Evolutionary conservation across 495 filamentous ascomycete species (phyloP).

Genomic region (Parachaetomium inaequale): DNA sequence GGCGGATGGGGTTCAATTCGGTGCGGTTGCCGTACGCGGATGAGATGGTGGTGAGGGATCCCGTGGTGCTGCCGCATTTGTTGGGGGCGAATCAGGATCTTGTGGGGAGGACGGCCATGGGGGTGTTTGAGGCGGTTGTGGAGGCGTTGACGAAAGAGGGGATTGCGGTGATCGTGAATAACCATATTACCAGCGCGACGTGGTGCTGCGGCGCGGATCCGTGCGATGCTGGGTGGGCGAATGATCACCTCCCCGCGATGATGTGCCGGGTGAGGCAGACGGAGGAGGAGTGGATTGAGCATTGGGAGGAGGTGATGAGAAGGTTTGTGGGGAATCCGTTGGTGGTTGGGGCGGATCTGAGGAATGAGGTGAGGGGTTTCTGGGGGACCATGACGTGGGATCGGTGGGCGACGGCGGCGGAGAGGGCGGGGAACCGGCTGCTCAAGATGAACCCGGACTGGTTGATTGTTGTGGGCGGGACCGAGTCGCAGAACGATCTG

Average conservation of each 20-base stretch:
- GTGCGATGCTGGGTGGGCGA: slow-evolving; percentile 57
- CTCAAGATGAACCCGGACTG: slow-evolving; percentile 55
- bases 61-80: slow-evolving; percentile 44
- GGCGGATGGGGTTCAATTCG: slow-evolving; percentile 57
- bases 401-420: slow-evolving; percentile 55
- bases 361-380: slow-evolving; percentile 58
- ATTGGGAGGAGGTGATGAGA: slow-evolving; percentile 58
- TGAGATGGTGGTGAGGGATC: slow-evolving; percentile 56
- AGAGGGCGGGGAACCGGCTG: slow-evolving; percentile 52
- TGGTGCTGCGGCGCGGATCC: slow-evolving; percentile 61
- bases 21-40: slow-evolving; percentile 60
- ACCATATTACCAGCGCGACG: slow-evolving; percentile 58
- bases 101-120: slow-evolving; percentile 47
- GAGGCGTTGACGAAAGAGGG: slow-evolving; percentile 54
- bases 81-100: slow-evolving; percentile 54
- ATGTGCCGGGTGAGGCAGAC: slow-evolving; percentile 54
- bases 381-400: slow-evolving; percentile 62
- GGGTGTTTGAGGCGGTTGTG: slow-evolving; percentile 52
- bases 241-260: slow-evolving; percentile 49
- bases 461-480: slow-evolving; percentile 60
- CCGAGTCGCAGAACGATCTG: slow-evolving; percentile 57
- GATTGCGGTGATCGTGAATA: slow-evolving; percentile 57
- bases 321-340: slow-evolving; percentile 48
- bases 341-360: slow-evolving; percentile 57
- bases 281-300: slow-evolving; percentile 55